Evolutionary conservation across 1,284 basidiomycete genomes (phyloP).

Genomic region (Melampsora larici-populina): DNA sequence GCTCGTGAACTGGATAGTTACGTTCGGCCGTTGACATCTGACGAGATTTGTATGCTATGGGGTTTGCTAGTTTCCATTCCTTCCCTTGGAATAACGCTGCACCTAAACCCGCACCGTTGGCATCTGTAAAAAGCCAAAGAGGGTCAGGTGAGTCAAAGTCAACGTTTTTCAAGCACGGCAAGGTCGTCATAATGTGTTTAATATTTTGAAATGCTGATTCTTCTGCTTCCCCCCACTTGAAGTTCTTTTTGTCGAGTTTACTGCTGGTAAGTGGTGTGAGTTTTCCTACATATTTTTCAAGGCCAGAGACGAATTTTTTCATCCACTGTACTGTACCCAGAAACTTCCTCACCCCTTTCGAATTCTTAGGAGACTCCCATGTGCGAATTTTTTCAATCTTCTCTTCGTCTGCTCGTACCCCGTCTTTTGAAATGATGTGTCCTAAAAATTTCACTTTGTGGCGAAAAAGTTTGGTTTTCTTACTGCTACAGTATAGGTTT

Average conservation of each 20-base stretch:
- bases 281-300: no score
- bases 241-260: not conserved
- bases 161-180: constrained; percentile 52
- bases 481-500: constrained; percentile 5
- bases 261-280: no score
- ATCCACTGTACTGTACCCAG: no score
- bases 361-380: no score
- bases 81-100: constrained; percentile 37
- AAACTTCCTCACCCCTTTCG: no score
- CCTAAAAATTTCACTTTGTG: constrained; percentile 53
- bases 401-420: constrained; percentile 48
- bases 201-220: constrained; percentile 47
- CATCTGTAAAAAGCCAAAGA: constrained; percentile 41
- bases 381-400: no score
- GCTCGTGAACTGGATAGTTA: no score
- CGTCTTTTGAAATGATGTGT: constrained; percentile 52
- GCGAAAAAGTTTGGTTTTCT: constrained; percentile 49
- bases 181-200: no score
- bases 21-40: no score
- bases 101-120: constrained; percentile 19
- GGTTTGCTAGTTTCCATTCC: constrained; percentile 18
- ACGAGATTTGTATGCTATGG: no score
- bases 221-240: not conserved
- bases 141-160: constrained; percentile 48
- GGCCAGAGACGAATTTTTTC: no score